Percentiles rank a stretch among this genome's conserved stretches.
Conservation (phyloP, 2,329 filamentous ascomycete species). For the Metarhizium robertsii region DNA sequence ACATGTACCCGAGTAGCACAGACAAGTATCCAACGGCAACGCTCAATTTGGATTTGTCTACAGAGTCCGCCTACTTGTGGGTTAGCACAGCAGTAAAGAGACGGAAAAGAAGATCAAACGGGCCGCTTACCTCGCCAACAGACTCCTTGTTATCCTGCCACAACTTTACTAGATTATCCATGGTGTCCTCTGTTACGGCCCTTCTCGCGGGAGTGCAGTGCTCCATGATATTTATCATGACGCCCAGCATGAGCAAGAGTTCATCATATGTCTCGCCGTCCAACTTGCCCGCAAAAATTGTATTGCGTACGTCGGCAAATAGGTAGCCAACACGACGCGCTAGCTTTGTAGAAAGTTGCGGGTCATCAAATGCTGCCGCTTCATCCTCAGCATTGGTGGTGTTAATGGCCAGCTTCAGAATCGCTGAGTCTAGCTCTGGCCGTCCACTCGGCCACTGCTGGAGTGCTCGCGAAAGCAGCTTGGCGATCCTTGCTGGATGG, state of each 20-base stretch:
- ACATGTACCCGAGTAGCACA: constrained; percentile 75
- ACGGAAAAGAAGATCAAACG: not conserved
- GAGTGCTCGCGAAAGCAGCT: constrained; percentile 20
- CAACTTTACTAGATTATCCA: constrained; percentile 51
- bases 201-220: constrained; percentile 56
- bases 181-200: constrained; percentile 25
- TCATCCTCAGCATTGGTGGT: constrained; percentile 75
- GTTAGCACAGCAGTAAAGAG: not conserved
- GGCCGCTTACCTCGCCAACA: constrained; percentile 54
- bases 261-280: constrained; percentile 50
- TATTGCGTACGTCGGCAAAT: constrained; percentile 37
- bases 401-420: constrained; percentile 62
- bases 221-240: constrained; percentile 82
- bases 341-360: constrained; percentile 40
- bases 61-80: constrained; percentile 49
- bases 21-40: constrained; percentile 82
- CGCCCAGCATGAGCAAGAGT: constrained; percentile 68
- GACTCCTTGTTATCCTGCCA: constrained; percentile 60
- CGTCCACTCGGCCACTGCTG: constrained; percentile 20
- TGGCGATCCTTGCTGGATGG: constrained; percentile 19
- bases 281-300: constrained; percentile 39
- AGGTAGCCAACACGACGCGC: constrained; percentile 40
- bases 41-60: constrained; percentile 67
- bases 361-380: constrained; percentile 59
- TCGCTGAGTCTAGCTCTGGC: constrained; percentile 17